Evolutionary conservation across 345 rosid species (phyloP).

Genomic region (Lumnitzera racemosa): DNA sequence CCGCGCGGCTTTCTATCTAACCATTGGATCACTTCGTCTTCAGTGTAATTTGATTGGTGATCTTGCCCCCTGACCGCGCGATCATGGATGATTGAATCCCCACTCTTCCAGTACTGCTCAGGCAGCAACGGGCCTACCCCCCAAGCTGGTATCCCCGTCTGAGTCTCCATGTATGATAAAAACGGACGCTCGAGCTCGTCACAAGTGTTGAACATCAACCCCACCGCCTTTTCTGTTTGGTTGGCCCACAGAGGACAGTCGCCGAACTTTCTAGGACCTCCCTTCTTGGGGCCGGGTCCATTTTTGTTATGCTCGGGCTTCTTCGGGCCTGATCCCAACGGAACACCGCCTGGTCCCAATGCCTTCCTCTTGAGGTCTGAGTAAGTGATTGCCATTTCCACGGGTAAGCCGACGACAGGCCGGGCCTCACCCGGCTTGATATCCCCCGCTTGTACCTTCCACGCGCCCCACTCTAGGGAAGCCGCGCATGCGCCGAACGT

Average conservation of each 20-base stretch:
- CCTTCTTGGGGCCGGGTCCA: no score
- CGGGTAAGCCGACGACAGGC: slow-evolving; percentile 18
- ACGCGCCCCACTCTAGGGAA: slow-evolving; percentile 22
- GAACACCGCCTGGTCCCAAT: background rate
- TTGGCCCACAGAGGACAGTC: slow-evolving; percentile 2
- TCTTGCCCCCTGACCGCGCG: background rate
- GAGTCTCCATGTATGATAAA: slow-evolving; percentile 10
- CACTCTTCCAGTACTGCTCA: slow-evolving; percentile 17
- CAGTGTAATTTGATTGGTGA: slow-evolving; percentile 4
- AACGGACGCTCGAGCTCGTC: slow-evolving; percentile 22
- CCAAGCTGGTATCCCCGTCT: slow-evolving; percentile 22
- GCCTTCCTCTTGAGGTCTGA: slow-evolving; percentile 11
- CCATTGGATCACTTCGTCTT: slow-evolving; percentile 17
- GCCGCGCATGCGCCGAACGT: slow-evolving; percentile 29
- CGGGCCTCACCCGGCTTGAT: slow-evolving; percentile 16
- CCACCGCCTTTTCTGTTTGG: slow-evolving; percentile 7
- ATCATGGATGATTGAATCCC: slow-evolving; percentile 18
- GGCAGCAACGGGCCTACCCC: slow-evolving; percentile 30
- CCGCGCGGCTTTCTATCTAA: slow-evolving; percentile 7
- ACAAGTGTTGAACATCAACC: slow-evolving; percentile 18
- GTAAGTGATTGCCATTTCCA: slow-evolving; percentile 14
- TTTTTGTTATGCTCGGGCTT: no score
- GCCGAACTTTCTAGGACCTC: background rate
- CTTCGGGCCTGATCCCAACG: background rate
- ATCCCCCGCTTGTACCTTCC: slow-evolving; percentile 5